These are phyloP conservation scores for Termitomyces titanicus DNA, from an alignment of 768 basidiomycete genomes.

Conservation along the genomic window DNA sequence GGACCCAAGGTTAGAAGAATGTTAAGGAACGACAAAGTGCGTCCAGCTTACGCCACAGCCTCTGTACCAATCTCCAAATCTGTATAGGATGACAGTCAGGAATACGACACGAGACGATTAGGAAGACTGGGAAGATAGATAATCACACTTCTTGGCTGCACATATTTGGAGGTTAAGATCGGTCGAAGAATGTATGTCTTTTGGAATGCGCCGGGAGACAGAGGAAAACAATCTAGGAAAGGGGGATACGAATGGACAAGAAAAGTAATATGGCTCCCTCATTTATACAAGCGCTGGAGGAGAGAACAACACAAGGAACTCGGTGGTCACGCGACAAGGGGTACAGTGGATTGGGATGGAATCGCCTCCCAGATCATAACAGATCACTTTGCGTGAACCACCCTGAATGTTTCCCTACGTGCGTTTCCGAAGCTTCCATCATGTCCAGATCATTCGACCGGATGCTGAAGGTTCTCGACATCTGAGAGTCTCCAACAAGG, in stretches of 20 bases:
- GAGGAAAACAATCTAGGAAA: slow-evolving; percentile 4
- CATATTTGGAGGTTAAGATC: slow-evolving; percentile 31
- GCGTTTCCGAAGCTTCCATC: slow-evolving; percentile 16
- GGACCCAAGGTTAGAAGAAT: slow-evolving; percentile 1
- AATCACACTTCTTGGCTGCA: slow-evolving; percentile 56
- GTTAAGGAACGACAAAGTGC: slow-evolving; percentile 11
- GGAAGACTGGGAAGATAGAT: slow-evolving; percentile 6
- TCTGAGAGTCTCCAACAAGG: slow-evolving; percentile 4
- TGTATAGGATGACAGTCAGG: slow-evolving; percentile 18
- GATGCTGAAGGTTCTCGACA: slow-evolving; percentile 15
- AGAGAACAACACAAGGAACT: slow-evolving; percentile 17
- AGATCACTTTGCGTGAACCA: slow-evolving; percentile 17
- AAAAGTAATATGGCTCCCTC: slow-evolving; percentile 15
- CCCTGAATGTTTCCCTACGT: slow-evolving; percentile 19
- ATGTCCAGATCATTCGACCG: slow-evolving; percentile 12
- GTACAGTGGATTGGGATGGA: slow-evolving; percentile 14
- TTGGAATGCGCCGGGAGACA: background rate
- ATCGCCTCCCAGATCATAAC: slow-evolving; percentile 14
- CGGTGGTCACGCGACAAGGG: slow-evolving; percentile 30
- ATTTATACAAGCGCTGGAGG: slow-evolving; percentile 19
- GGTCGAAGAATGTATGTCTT: background rate
- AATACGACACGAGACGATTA: slow-evolving; percentile 1
- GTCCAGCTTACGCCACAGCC: slow-evolving; percentile 33
- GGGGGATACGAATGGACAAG: slow-evolving; percentile 15
- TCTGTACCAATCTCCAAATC: slow-evolving; percentile 41